These are phyloP conservation scores for Botryotinia narcissicola DNA, from an alignment of 2,329 filamentous ascomycete genomes.

Conservation along the genomic window DNA sequence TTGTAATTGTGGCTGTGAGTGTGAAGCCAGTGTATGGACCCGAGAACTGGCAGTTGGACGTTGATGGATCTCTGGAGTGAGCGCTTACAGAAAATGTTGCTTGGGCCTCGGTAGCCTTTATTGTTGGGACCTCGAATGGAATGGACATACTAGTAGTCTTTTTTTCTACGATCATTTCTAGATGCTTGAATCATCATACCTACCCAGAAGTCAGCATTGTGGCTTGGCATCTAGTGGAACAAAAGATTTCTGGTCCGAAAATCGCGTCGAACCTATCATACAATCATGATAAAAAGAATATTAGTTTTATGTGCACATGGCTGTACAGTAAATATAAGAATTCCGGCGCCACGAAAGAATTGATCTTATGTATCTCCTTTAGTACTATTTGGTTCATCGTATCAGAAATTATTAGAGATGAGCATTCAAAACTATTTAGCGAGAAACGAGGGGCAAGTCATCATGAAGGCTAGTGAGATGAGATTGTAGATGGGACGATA, in stretches of 20 bases:
- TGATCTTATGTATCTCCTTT: background rate
- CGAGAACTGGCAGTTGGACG: background rate
- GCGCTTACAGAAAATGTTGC: background rate
- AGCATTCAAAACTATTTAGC: background rate
- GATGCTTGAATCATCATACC: accelerated
- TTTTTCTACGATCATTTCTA: background rate
- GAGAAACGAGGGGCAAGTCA: background rate
- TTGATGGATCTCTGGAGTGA: background rate
- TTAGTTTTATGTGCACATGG: background rate
- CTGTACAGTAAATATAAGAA: background rate
- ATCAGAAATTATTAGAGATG: background rate
- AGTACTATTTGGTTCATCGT: background rate
- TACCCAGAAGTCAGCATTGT: background rate
- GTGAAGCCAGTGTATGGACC: background rate
- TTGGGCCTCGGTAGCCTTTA: background rate
- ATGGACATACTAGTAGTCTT: background rate
- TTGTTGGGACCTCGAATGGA: background rate
- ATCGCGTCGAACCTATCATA: background rate
- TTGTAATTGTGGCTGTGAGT: background rate
- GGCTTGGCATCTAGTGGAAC: background rate
- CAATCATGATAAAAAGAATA: background rate
- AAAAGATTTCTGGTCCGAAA: background rate
- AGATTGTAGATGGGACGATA: background rate
- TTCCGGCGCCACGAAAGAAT: background rate
- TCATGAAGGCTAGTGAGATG: background rate